Evolutionary conservation across 2,329 filamentous ascomycete species (phyloP), one percentile per base, ranked within the genome.

Genomic region (Teratosphaeria epicoccoides): DNA sequence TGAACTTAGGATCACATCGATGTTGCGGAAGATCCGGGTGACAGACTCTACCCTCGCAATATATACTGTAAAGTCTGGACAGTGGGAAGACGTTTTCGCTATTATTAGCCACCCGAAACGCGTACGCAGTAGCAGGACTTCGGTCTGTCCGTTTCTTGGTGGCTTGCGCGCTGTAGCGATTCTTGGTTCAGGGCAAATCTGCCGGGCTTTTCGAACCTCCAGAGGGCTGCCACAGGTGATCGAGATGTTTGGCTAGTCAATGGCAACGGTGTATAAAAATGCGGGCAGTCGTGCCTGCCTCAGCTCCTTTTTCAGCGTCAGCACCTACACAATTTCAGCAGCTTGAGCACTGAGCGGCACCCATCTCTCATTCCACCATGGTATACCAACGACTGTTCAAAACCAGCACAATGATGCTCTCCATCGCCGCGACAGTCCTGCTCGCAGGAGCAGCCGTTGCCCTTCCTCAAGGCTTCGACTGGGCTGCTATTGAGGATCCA

Each of bases 391-490:
- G 2, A 40, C n/a, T 7, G 7, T 5, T 7, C 14, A n/a, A 17
- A 40, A 40, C 33, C 2, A 40, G 20, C 14, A 4, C 47, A 58
- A 49, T n/a, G 4, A 59, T 59, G 57, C 51, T 47, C 6, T 56
- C 52, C 25, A 51, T 46, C 49, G 49, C 48, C 26, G 14, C 56
- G 11, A 49, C 51, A n/a, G 55, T 52, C 46, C 50, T 59, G 7
- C 51, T 62, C 11, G 56, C 49, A 22, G 56, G 56, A n/a, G 47
- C 47, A 47, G 59, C 57, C n/a, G 20, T 59, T 22, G 58, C 59
- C 44, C 46, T 56, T 23, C 60, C 60, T 24, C 59, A 62, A 37
- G 57, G 50, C 28, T 50, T 62, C 46, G 59, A 61, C 49, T 57
- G 51, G 46, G 52, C 52, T 43, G 54, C 55, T 10, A 56, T 61